Conservation (phyloP, 2,329 filamentous ascomycete species). For the Aspergillus brasiliensis region DNA sequence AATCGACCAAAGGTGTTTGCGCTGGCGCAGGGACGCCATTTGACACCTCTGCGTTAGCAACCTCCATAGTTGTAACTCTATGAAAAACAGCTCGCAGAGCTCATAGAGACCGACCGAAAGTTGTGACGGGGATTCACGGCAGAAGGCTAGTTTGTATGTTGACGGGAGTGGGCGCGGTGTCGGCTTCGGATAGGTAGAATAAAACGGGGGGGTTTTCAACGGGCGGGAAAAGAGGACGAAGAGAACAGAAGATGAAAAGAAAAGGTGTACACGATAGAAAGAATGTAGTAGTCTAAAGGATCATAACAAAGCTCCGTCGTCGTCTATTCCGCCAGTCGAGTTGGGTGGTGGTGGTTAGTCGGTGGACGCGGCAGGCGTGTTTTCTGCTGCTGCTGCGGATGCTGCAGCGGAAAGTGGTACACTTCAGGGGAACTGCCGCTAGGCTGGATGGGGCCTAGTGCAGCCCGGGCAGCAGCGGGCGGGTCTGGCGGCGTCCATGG, state of each 20-base stretch:
- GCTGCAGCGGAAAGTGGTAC: background rate
- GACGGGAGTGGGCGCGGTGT: constrained; percentile 18
- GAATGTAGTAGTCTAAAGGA: background rate
- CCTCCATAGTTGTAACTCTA: constrained; percentile 39
- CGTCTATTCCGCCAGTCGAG: background rate
- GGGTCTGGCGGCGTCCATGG: background rate
- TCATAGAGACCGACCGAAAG: constrained; percentile 31
- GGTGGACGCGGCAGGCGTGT: constrained; percentile 1
- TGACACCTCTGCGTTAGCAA: constrained; percentile 38
- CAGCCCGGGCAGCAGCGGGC: background rate
- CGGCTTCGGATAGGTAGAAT: constrained; percentile 4
- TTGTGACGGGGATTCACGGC: background rate
- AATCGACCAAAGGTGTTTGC: constrained; percentile 56
- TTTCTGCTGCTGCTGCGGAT: background rate
- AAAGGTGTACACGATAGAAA: background rate
- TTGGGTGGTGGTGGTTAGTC: background rate
- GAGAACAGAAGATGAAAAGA: background rate
- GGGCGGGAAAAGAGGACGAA: background rate
- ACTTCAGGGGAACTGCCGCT: background rate
- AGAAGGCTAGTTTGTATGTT: constrained; percentile 8
- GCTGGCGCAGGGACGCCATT: constrained; percentile 39
- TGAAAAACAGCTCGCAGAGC: constrained; percentile 22
- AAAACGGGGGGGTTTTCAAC: background rate
- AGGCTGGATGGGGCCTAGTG: background rate
- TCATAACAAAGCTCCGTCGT: background rate